Conservation (phyloP, 768 basidiomycete species). For the Lactifluus volemus region DNA sequence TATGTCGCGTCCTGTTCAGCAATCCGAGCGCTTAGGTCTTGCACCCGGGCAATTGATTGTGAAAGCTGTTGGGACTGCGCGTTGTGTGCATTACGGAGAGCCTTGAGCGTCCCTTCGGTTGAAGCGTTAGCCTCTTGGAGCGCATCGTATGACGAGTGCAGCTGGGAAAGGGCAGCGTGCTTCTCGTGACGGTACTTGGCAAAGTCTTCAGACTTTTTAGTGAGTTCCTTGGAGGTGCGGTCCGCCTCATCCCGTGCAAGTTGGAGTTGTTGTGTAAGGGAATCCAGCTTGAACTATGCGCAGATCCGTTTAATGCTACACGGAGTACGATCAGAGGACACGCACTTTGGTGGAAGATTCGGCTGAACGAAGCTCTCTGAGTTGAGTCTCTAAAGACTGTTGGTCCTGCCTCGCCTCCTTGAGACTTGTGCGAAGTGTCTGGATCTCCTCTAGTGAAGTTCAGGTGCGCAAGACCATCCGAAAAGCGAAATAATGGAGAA, state of each 20-base stretch:
- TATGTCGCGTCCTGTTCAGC: conserved; percentile 84
- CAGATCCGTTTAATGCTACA: conserved; percentile 7
- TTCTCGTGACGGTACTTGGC: conserved; percentile 75
- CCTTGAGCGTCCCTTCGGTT: conserved; percentile 58
- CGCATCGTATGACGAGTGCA: conserved; percentile 73
- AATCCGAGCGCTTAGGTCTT: conserved; percentile 65
- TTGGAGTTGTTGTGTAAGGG: conserved; percentile 71
- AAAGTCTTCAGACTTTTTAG: conserved; percentile 70
- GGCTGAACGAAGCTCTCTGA: conserved; percentile 62
- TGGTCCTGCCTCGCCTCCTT: conserved; percentile 72
- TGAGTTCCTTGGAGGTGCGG: conserved; percentile 60
- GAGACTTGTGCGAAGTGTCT: conserved; percentile 54
- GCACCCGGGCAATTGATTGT: conserved; percentile 65
- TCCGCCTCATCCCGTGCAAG: conserved; percentile 71
- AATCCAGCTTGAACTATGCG: conserved; percentile 75
- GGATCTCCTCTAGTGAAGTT: conserved; percentile 51
- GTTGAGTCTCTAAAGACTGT: conserved; percentile 54
- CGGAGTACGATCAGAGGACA: conserved; percentile 11
- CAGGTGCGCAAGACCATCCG: neutral
- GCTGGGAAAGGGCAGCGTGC: conserved; percentile 63
- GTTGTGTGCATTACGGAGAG: conserved; percentile 63
- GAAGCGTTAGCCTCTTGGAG: conserved; percentile 59
- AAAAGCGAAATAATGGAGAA: neutral
- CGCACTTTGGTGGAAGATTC: conserved; percentile 71
- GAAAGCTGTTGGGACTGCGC: conserved; percentile 68